These are phyloP conservation scores for Collybia mongolica DNA, from an alignment of 768 basidiomycete genomes.

Conservation along the genomic window DNA sequence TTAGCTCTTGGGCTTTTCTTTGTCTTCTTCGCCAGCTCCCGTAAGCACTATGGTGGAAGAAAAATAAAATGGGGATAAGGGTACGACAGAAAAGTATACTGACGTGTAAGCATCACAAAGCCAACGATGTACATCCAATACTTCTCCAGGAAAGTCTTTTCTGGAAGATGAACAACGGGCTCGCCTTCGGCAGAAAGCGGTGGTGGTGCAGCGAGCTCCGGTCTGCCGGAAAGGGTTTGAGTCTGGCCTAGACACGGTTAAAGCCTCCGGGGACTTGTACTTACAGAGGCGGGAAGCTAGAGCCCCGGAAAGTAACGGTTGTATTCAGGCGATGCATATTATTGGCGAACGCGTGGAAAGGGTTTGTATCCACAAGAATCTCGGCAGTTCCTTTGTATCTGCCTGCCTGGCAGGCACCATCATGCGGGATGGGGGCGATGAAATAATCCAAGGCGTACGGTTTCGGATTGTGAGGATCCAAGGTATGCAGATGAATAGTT, in stretches of 20 bases:
- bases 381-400: conserved; percentile 21
- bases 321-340: conserved; percentile 41
- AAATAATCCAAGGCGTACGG: conserved; percentile 77
- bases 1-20: conserved; percentile 13
- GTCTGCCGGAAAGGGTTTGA: conserved; percentile 36
- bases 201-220: conserved; percentile 66
- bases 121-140: conserved; percentile 86
- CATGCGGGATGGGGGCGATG: conserved; percentile 62
- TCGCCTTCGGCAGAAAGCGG: conserved; percentile 66
- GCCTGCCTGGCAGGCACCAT: conserved; percentile 59
- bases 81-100: conserved; percentile 23
- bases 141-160: conserved; percentile 83
- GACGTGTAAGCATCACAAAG: conserved; percentile 56
- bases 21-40: conserved; percentile 40
- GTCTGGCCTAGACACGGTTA: no score
- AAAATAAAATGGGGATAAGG: not conserved
- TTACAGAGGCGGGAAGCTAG: conserved; percentile 58
- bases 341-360: conserved; percentile 28
- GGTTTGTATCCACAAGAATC: conserved; percentile 14
- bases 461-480: conserved; percentile 31
- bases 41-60: conserved; percentile 20
- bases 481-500: conserved; percentile 54
- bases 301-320: conserved; percentile 43
- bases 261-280: conserved; percentile 16
- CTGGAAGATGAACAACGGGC: conserved; percentile 54